These are phyloP conservation scores for Paraphaeosphaeria sporulosa DNA, from an alignment of 2,329 filamentous ascomycete genomes.

Conservation along the genomic window DNA sequence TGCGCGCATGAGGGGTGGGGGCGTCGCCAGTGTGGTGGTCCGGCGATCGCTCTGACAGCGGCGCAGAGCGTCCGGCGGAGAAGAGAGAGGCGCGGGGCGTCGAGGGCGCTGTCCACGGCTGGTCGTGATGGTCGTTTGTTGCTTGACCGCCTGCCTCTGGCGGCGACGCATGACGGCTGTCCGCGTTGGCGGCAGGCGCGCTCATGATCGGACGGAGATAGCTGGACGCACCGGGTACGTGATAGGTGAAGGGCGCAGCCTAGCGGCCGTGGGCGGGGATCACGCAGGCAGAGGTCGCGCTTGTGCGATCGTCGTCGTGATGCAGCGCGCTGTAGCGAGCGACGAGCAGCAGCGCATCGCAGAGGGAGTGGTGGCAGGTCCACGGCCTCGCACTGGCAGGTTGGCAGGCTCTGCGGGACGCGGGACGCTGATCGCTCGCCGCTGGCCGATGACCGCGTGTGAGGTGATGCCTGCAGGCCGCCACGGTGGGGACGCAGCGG, in stretches of 20 bases:
- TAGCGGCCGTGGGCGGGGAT: constrained; percentile 5
- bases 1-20: constrained; percentile 21
- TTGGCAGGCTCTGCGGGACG: constrained; percentile 12
- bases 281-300: neutral
- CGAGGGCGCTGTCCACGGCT: constrained; percentile 20
- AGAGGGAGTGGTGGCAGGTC: constrained; percentile 1
- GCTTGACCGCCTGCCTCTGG: constrained; percentile 1
- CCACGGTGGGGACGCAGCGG: neutral
- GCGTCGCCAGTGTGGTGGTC: constrained; percentile 15
- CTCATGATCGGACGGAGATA: constrained; percentile 17
- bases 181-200: constrained; percentile 17
- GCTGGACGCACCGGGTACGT: constrained; percentile 6
- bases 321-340: constrained; percentile 1
- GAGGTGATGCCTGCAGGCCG: constrained; percentile 19
- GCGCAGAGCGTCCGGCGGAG: constrained; percentile 31
- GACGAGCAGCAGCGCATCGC: constrained; percentile 9
- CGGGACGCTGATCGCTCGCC: constrained; percentile 20
- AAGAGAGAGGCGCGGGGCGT: constrained; percentile 38
- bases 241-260: neutral
- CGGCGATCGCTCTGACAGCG: constrained; percentile 24
- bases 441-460: constrained; percentile 19
- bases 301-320: neutral
- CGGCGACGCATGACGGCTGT: constrained; percentile 16
- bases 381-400: neutral
- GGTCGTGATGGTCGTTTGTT: constrained; percentile 7